Evolutionary conservation across 352 stramenopile genomes (phyloP).

Genomic region (Phytophthora parvispora): DNA sequence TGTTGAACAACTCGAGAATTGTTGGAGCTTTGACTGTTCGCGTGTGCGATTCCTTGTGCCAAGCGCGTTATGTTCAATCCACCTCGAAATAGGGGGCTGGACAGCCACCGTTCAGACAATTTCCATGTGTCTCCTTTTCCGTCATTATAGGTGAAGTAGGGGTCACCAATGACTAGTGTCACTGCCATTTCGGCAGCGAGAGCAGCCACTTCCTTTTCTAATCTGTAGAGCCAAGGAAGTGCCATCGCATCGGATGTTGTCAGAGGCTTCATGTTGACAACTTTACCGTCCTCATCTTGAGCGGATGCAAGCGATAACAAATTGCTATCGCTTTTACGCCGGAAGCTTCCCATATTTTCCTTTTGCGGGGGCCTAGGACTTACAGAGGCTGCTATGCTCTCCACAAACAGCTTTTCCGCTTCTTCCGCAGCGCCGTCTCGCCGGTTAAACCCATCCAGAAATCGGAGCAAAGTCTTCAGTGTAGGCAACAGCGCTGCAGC

Average conservation of each 20-base stretch:
- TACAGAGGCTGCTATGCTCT: conserved; percentile 20
- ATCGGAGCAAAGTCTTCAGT: conserved; percentile 50
- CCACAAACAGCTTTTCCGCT: conserved; percentile 41
- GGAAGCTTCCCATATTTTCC: conserved; percentile 16
- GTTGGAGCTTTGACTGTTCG: background rate
- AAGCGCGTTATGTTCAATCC: conserved; percentile 33
- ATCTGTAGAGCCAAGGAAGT: conserved; percentile 62
- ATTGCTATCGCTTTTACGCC: conserved; percentile 23
- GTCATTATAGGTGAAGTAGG: conserved; percentile 25
- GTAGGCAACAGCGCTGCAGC: conserved; percentile 53
- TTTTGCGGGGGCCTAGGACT: conserved; percentile 5
- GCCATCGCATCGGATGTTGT: conserved; percentile 37
- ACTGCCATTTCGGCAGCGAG: conserved; percentile 63
- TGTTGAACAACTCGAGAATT: conserved; percentile 38
- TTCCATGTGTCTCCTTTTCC: background rate
- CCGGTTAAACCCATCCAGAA: conserved; percentile 64
- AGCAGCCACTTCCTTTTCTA: conserved; percentile 76
- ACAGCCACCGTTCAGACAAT: conserved; percentile 29
- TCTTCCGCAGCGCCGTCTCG: conserved; percentile 11
- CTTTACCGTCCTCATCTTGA: conserved; percentile 15
- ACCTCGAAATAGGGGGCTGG: conserved; percentile 39
- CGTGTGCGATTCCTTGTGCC: conserved; percentile 18
- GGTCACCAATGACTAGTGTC: conserved; percentile 60
- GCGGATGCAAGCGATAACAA: conserved; percentile 1
- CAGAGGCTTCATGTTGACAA: background rate